A percentile compares a stretch with the other conserved stretches of the same genome.
Conservation (phyloP, 1,284 basidiomycete species). For the Tremellales sp. region DNA sequence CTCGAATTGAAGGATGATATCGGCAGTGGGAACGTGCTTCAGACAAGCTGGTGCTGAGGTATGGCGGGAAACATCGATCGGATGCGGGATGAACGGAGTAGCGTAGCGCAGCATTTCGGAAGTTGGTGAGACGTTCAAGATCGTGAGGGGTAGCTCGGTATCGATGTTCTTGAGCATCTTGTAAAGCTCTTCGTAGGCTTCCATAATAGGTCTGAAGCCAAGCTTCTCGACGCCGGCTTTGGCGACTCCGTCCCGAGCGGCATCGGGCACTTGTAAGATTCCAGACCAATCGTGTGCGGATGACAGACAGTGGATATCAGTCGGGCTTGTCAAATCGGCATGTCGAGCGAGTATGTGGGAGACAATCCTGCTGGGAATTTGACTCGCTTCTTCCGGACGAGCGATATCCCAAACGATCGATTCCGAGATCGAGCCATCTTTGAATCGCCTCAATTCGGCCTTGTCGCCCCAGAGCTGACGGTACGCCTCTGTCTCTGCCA, state of each 20-base stretch:
- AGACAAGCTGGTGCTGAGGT: slow-evolving; percentile 53
- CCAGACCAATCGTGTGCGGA: slow-evolving; percentile 60
- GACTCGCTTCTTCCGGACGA: slow-evolving; percentile 65
- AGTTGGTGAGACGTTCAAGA: slow-evolving; percentile 67
- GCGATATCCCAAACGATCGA: slow-evolving; percentile 80
- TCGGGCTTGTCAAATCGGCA: slow-evolving; percentile 35
- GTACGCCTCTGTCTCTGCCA: slow-evolving; percentile 59
- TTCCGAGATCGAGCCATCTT: slow-evolving; percentile 88
- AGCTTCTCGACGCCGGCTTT: slow-evolving; percentile 50
- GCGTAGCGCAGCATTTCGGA: slow-evolving; percentile 78
- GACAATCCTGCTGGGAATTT: slow-evolving; percentile 73
- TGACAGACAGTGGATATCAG: slow-evolving; percentile 54
- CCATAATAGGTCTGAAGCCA: slow-evolving; percentile 73
- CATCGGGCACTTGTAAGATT: slow-evolving; percentile 59
- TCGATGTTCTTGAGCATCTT: slow-evolving; percentile 73
- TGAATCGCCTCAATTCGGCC: slow-evolving; percentile 92
- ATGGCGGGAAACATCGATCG: slow-evolving; percentile 54
- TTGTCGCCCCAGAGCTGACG: slow-evolving; percentile 86
- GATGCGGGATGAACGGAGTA: slow-evolving; percentile 66
- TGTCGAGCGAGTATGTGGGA: slow-evolving; percentile 70
- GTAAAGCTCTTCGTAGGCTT: slow-evolving; percentile 76
- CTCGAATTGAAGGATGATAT: slow-evolving; percentile 80
- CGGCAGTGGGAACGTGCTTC: slow-evolving; percentile 64
- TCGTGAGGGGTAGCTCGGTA: slow-evolving; percentile 70
- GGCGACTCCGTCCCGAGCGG: slow-evolving; percentile 51